These are phyloP conservation scores for Dendrothele bispora DNA, from an alignment of 768 basidiomycete species.

Conservation along the genomic window DNA sequence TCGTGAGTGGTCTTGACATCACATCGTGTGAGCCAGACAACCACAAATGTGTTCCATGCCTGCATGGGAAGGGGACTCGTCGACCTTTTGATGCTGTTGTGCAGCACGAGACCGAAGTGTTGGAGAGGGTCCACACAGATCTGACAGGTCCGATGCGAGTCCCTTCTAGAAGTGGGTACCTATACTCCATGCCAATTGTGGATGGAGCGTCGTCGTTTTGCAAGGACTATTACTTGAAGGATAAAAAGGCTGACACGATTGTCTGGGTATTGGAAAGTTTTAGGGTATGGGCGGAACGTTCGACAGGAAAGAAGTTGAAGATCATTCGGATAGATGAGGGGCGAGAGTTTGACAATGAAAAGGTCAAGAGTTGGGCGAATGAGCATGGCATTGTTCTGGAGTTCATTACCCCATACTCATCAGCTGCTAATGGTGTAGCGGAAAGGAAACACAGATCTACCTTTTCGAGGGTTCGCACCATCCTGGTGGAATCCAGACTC, in stretches of 20 bases:
- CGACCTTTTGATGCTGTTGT: not conserved
- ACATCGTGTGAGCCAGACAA: not conserved
- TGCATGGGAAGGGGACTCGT: no score
- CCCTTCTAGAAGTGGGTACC: not conserved
- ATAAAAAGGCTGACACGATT: constrained; percentile 1
- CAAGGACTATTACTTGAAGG: not conserved
- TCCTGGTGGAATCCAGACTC: not conserved
- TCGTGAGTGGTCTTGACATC: not conserved
- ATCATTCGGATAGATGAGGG: constrained; percentile 19
- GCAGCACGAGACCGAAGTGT: not conserved
- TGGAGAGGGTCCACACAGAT: not conserved
- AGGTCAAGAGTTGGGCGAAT: constrained; percentile 5
- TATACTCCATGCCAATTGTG: not conserved
- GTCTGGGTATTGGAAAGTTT: constrained; percentile 6
- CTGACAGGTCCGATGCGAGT: not conserved
- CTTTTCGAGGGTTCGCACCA: not conserved
- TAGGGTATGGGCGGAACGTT: not conserved
- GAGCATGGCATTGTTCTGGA: constrained; percentile 18
- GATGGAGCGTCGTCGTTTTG: not conserved
- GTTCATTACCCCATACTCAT: constrained; percentile 20
- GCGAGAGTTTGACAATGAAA: constrained; percentile 15
- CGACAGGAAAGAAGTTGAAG: not conserved
- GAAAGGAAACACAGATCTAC: constrained; percentile 9
- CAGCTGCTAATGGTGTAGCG: constrained; percentile 25
- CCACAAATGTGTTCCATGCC: no score